Base-by-base conservation (phyloP, 495 filamentous ascomycete genomes). In the Daldinia decipiens region DNA sequence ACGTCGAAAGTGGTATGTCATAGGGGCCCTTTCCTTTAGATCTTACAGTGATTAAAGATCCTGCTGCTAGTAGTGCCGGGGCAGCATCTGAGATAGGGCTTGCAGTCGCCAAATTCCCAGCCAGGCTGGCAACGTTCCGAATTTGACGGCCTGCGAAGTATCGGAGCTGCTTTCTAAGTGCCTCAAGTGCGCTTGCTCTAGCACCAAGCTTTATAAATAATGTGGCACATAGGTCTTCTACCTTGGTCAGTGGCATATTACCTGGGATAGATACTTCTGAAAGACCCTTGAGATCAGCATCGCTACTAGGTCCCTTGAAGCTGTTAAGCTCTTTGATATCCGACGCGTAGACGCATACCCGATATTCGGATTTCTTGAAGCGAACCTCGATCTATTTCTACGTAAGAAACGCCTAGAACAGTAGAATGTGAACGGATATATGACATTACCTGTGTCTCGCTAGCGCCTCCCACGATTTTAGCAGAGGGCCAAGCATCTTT, bases 71-170 rank as follows among this genome's bases (percentile, higher is more conserved):
- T 43, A 96, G 89, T 0, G 93, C 91, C 3, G 93, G 93, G 73
- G 95, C 95, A 21, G 94, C 79, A 82, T 96, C 93, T 3, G 92
- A 94, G n/a, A 95, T 96, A 0, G 93, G 93, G 53, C 91, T 93
- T 7, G 93, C 93, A 11, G 93, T 96, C 19, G 92, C 93, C 58
- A 96, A 77, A 73, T 96, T 96, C 39, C 93, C 93, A 15, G 92
- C 93, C 2, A 92, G 89, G 12, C 93, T 94, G 7, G 92, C 93
- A 40, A 94, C 93, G 77, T 95, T 96, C 53, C 93, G 84, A 65
- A 96, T 96, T 74, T 96, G 93, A 54, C 93, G 82, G 59, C 93
- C 93, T 70, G 93, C 93, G 76, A 96, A 96, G 76, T 95, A 96
- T 61, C 82, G 80, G 26, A 90, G 83, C 74, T 90, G 88, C 72